Evolutionary conservation across 1,284 basidiomycete genomes (phyloP), one percentile per base, ranked within the genome.

Genomic region (Ustanciosporium gigantosporum): DNA sequence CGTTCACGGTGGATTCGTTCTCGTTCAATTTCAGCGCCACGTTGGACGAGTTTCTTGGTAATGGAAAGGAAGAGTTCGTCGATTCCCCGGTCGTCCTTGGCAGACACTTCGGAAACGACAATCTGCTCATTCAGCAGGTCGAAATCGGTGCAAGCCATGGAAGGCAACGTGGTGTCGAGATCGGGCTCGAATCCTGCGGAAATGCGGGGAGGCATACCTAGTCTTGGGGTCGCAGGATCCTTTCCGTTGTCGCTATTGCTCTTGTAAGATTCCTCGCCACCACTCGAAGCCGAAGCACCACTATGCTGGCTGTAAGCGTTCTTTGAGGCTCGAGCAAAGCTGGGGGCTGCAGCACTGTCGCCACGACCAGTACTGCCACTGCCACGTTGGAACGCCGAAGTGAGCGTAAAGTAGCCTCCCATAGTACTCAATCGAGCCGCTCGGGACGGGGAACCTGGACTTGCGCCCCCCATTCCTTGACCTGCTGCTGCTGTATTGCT

Each of bases 401-500:
- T n/a, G n/a, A n/a, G n/a, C n/a, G n/a, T n/a, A n/a, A n/a, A n/a
- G n/a, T n/a, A n/a, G n/a, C n/a, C n/a, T n/a, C n/a, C n/a, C n/a
- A n/a, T n/a, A n/a, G n/a, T n/a, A n/a, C n/a, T n/a, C n/a, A n/a
- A n/a, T n/a, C n/a, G n/a, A 23, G 56, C 38, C 32, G 51, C 35
- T 19, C 65, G 36, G 37, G 52, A 52, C 3, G 55, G 51, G 3
- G 48, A 64, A 4, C 40, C 46, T 19, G 41, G 51, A 11, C 51
- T 84, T 23, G 60, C 23, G 3, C 41, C 46, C 0, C 44, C 58
- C 17, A 84, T 85, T 7, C 85, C 85, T 44, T 80, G 81, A 23
- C 87, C 85, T 48, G 88, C 87, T n/a, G n/a, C n/a, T n/a, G n/a
- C n/a, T n/a, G n/a, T n/a, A n/a, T n/a, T n/a, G n/a, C n/a, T n/a